phyloP scores from a whole-genome alignment of 176 grass and related monocot species.

The Carex cristatella region DNA sequence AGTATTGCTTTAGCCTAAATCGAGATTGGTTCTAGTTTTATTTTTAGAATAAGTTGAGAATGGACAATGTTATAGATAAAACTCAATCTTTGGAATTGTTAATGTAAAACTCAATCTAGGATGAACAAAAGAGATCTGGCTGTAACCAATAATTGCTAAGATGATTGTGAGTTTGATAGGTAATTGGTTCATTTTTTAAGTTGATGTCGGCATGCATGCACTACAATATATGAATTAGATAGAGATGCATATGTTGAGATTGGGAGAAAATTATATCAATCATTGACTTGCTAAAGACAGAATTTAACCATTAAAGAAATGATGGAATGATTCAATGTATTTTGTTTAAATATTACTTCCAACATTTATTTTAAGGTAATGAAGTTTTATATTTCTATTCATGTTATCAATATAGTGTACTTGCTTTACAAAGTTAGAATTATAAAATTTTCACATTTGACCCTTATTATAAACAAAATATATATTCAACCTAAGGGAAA shows the following conservation, averaged over 20 bases:
- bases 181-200: neutral
- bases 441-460: neutral
- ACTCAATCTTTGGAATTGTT: neutral
- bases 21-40: no score
- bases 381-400: neutral
- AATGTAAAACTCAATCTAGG: slow-evolving; percentile 19
- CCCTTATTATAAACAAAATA: neutral
- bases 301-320: neutral
- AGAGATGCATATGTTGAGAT: neutral
- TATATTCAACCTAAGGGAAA: neutral
- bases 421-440: neutral
- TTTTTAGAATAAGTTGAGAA: no score
- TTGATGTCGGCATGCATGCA: slow-evolving; percentile 9
- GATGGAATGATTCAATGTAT: neutral
- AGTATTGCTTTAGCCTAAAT: no score
- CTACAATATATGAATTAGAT: slow-evolving; percentile 7
- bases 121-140: slow-evolving; percentile 12
- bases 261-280: neutral
- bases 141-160: neutral
- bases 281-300: slow-evolving; percentile 12
- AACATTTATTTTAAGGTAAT: neutral
- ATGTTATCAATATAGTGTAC: neutral
- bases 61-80: no score
- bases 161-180: neutral
- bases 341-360: neutral